A percentile compares a stretch with the other conserved stretches of the same genome.
Evolutionary conservation across 2,329 filamentous ascomycete species (phyloP).

Genomic region (Lasiodiplodia sp.): DNA sequence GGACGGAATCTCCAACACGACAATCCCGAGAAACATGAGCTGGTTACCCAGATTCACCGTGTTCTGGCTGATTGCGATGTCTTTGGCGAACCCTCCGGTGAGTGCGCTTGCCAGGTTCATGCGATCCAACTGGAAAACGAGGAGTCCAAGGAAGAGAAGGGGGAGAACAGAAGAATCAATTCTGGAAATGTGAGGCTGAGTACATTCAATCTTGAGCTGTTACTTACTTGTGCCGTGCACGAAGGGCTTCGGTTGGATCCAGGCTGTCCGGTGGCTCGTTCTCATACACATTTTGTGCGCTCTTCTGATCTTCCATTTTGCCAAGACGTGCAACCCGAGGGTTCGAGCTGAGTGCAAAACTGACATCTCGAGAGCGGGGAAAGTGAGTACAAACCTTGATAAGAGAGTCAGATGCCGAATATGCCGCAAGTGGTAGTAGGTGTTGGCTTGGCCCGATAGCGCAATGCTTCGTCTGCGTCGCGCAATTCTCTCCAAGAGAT

Average conservation of each 20-base stretch:
- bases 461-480: conserved; percentile 11
- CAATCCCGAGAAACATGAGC: conserved; percentile 60
- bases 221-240: conserved; percentile 9
- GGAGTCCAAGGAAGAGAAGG: conserved; percentile 57
- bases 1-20: conserved; percentile 60
- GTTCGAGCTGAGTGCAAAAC: neutral
- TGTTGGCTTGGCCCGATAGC: conserved; percentile 24
- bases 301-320: neutral
- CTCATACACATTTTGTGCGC: neutral
- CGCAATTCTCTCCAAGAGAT: conserved; percentile 5
- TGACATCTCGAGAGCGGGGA: neutral
- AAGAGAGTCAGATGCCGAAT: neutral
- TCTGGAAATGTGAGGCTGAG: conserved; percentile 40
- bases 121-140: conserved; percentile 61
- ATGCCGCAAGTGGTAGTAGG: conserved; percentile 12
- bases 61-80: conserved; percentile 53
- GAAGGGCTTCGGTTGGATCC: neutral
- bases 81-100: conserved; percentile 56
- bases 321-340: neutral
- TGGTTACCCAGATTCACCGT: conserved; percentile 63
- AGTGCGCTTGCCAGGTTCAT: conserved; percentile 62
- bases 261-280: neutral
- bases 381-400: neutral
- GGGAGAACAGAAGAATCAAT: conserved; percentile 58
- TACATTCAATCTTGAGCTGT: neutral